Base-by-base conservation (phyloP, 202 grass and related monocot genomes). In the Zoysia matrella region DNA sequence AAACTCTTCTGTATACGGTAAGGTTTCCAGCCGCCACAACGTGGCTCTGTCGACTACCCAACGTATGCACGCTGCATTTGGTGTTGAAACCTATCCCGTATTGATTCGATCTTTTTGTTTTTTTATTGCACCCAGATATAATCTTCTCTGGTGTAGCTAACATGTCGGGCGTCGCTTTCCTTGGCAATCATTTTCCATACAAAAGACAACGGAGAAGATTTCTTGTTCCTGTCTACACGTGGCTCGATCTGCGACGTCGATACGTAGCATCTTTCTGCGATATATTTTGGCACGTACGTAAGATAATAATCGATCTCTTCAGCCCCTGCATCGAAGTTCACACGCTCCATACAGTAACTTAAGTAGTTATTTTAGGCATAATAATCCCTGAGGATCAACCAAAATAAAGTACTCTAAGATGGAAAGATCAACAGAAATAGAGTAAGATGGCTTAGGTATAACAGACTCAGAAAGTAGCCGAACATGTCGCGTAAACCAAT, bases 181-280 rank as follows among this genome's bases (percentile, higher is more conserved):
- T 56, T 9, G 13, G 7, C 71, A 73, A 73, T 72, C 69, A 72
- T 72, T 72, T 72, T 72, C 54, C 46, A 72, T 52, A 14, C 22
- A 9, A 36, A 72, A 60, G 0, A 30, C 68, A 22, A 64, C 41
- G 47, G 1, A 64, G 47, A 56, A 3, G 68, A 81, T 81, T 81
- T 72, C 9, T 63, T 39, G 47, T 60, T 72, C 72, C 79, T 11
- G 3, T 13, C 47, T 81, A 63, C 69, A 72, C 79, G 69, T 81
- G 54, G 30, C 64, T 30, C 10, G 57, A 72, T 72, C 57, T n/a
- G 13, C 49, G 14, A 14, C 0, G 22, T 41, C 8, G 12, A 40
- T 52, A 2, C 15, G 6, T 15, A 8, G 56, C n/a, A 16, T 58
- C n/a, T 60, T 22, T 8, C 15, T 2, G 56, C 16, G n/a, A 18